Conservation (phyloP, 257 asterid species). For the Przewalskia tangutica region DNA sequence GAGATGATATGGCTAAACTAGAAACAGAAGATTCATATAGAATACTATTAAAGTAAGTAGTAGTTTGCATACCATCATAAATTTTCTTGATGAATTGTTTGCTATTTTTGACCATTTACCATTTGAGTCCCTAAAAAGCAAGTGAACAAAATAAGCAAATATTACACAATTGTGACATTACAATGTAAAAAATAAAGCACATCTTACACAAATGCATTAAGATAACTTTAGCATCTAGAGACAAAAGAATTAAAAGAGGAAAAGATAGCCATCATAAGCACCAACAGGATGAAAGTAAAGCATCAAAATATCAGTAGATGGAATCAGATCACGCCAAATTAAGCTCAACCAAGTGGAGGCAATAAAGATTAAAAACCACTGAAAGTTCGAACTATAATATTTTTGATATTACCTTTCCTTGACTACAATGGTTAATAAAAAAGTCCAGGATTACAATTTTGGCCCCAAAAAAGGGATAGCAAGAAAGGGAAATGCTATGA, state of each 20-base stretch:
- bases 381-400: background rate
- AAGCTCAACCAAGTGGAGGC: background rate
- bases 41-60: background rate
- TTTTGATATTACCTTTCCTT: conserved; percentile 19
- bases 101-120: conserved; percentile 24
- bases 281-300: background rate
- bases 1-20: background rate
- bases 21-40: background rate
- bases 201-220: background rate
- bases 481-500: background rate
- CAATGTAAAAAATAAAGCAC: no score
- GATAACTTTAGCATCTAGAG: conserved; percentile 9
- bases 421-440: background rate
- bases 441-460: background rate
- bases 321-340: background rate
- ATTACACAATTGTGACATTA: conserved; percentile 5
- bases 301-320: background rate
- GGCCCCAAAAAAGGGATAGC: background rate
- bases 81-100: conserved; percentile 30
- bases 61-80: conserved; percentile 38
- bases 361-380: background rate
- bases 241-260: background rate
- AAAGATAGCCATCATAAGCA: background rate
- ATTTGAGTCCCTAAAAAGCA: conserved; percentile 25
- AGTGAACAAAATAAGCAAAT: conserved; percentile 10